Conservation (phyloP, 768 basidiomycete genomes). For the Suillus lakei region DNA sequence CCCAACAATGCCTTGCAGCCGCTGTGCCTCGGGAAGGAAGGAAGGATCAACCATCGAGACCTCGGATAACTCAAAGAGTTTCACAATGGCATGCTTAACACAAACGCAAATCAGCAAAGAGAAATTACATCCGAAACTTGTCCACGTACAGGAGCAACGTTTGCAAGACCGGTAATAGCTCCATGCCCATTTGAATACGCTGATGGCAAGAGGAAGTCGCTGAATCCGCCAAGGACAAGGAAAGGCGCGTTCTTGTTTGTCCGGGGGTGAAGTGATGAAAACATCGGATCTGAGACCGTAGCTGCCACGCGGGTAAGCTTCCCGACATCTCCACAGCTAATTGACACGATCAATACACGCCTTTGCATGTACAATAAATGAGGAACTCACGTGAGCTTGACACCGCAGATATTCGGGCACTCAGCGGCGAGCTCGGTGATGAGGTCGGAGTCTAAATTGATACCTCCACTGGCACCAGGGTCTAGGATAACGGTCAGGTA, state of each 20-base stretch:
- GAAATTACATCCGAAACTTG: conserved; percentile 9
- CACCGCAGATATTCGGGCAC: conserved; percentile 80
- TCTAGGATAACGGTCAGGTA: conserved; percentile 45
- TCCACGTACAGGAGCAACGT: conserved; percentile 70
- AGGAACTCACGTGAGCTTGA: conserved; percentile 82
- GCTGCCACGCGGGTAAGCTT: conserved; percentile 87
- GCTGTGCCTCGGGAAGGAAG: conserved; percentile 69
- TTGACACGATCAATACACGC: conserved; percentile 15
- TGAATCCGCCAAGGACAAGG: conserved; percentile 84
- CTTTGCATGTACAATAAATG: background rate
- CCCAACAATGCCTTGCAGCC: conserved; percentile 80
- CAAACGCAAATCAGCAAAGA: conserved; percentile 8
- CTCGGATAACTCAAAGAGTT: conserved; percentile 66
- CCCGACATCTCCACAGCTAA: conserved; percentile 88
- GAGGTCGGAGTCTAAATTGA: conserved; percentile 89
- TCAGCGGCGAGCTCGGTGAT: conserved; percentile 79
- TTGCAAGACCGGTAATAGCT: conserved; percentile 89
- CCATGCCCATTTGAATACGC: conserved; percentile 78
- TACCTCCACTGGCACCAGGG: conserved; percentile 86
- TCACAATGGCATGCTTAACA: conserved; percentile 57
- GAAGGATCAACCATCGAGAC: conserved; percentile 57
- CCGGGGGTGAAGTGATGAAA: conserved; percentile 65
- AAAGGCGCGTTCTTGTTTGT: conserved; percentile 71
- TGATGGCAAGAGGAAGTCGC: conserved; percentile 82
- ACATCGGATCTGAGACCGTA: conserved; percentile 59